Evolutionary conservation across 805 yeast species (phyloP).

Genomic region (Candida sphagnicola): DNA sequence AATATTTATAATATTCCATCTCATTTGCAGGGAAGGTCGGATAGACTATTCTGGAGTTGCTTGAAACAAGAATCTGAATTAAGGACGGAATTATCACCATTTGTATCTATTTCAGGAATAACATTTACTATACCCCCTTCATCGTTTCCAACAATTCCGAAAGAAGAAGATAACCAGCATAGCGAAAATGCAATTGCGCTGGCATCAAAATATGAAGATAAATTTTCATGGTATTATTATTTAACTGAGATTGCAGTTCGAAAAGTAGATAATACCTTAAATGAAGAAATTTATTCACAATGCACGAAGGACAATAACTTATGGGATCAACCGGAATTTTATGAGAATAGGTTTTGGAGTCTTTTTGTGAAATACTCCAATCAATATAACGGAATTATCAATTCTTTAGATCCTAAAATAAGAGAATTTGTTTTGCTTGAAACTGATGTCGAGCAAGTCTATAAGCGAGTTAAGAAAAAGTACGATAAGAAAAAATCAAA

Average conservation of each 20-base stretch:
- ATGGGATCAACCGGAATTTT: constrained; percentile 25
- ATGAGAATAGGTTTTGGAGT: constrained; percentile 19
- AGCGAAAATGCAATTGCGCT: constrained; percentile 20
- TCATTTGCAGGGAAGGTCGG: constrained; percentile 21
- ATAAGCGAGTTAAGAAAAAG: constrained; percentile 21
- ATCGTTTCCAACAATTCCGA: constrained; percentile 28
- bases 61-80: constrained; percentile 35
- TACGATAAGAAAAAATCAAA: constrained; percentile 13
- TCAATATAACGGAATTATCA: constrained; percentile 36
- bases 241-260: constrained; percentile 38
- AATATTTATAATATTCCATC: constrained; percentile 1
- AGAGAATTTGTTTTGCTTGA: constrained; percentile 30
- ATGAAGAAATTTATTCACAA: constrained; percentile 26
- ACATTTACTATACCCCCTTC: constrained; percentile 26
- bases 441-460: constrained; percentile 26
- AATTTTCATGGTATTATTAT: constrained; percentile 35
- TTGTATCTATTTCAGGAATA: constrained; percentile 29
- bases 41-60: constrained; percentile 30
- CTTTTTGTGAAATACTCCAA: constrained; percentile 27
- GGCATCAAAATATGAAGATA: constrained; percentile 22
- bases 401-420: constrained; percentile 31
- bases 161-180: constrained; percentile 13
- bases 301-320: constrained; percentile 7
- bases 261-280: constrained; percentile 34
- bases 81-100: constrained; percentile 30